Conservation (phyloP, 768 basidiomycete species). For the Macrolepiota fuliginosa region DNA sequence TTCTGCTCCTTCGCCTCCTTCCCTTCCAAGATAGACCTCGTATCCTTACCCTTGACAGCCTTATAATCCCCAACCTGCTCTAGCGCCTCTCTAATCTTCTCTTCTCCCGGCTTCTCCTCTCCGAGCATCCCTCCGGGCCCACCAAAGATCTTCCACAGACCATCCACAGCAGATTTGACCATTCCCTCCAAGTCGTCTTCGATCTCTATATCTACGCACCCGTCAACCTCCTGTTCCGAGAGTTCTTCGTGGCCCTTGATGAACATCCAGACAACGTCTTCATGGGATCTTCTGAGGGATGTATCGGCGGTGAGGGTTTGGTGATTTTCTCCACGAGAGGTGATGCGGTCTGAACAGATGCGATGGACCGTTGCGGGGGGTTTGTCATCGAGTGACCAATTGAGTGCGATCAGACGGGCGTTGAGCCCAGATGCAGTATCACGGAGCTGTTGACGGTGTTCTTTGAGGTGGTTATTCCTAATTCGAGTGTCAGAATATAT, state of each 20-base stretch:
- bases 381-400: constrained; percentile 62
- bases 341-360: constrained; percentile 75
- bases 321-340: constrained; percentile 78
- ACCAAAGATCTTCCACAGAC: constrained; percentile 25
- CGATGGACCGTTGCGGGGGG: constrained; percentile 65
- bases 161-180: constrained; percentile 58
- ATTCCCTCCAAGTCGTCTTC: constrained; percentile 46
- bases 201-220: constrained; percentile 58
- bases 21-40: constrained; percentile 17
- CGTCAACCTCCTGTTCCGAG: constrained; percentile 57
- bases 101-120: constrained; percentile 48
- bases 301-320: constrained; percentile 69
- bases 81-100: constrained; percentile 57
- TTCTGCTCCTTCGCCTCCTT: constrained; percentile 29
- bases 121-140: constrained; percentile 46
- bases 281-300: constrained; percentile 51
- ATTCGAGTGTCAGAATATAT: not conserved
- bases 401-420: constrained; percentile 75
- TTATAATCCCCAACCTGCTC: constrained; percentile 38
- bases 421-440: constrained; percentile 40
- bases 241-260: constrained; percentile 64
- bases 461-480: constrained; percentile 84
- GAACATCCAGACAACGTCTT: constrained; percentile 83
- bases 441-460: constrained; percentile 75
- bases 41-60: constrained; percentile 21